These are phyloP conservation scores for Tricholoma terreum DNA, from an alignment of 768 basidiomycete species.

Conservation along the genomic window DNA sequence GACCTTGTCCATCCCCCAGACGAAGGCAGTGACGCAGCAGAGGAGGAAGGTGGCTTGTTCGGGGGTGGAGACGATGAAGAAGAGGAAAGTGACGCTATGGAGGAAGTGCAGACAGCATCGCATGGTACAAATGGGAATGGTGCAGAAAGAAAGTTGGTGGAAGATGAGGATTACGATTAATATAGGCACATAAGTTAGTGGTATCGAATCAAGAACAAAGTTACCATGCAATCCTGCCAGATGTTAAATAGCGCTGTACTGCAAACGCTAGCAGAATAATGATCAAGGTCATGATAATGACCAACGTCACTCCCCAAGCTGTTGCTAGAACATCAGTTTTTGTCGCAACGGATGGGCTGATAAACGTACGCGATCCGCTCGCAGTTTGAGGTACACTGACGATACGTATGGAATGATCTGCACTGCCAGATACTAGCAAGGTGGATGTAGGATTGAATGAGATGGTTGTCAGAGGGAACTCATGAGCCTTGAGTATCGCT, in stretches of 20 bases:
- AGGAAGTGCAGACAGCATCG: conserved; percentile 59
- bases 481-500: conserved; percentile 90
- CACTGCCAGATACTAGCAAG: conserved; percentile 85
- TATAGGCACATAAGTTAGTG: background rate
- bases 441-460: conserved; percentile 82
- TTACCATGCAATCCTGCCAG: background rate
- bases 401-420: conserved; percentile 83
- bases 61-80: conserved; percentile 73
- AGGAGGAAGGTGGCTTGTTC: conserved; percentile 78
- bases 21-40: conserved; percentile 66
- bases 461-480: conserved; percentile 88
- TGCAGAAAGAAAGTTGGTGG: conserved; percentile 74
- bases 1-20: conserved; percentile 39
- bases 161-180: conserved; percentile 85
- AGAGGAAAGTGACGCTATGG: conserved; percentile 82
- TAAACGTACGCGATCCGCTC: conserved; percentile 50
- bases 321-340: conserved; percentile 1
- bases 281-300: conserved; percentile 28
- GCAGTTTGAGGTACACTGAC: conserved; percentile 65
- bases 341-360: background rate
- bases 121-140: conserved; percentile 40
- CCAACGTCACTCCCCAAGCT: conserved; percentile 30
- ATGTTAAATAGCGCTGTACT: conserved; percentile 24
- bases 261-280: conserved; percentile 40
- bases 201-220: background rate